Conservation (phyloP, 2,329 filamentous ascomycete genomes). For the Beauveria sp. region DNA sequence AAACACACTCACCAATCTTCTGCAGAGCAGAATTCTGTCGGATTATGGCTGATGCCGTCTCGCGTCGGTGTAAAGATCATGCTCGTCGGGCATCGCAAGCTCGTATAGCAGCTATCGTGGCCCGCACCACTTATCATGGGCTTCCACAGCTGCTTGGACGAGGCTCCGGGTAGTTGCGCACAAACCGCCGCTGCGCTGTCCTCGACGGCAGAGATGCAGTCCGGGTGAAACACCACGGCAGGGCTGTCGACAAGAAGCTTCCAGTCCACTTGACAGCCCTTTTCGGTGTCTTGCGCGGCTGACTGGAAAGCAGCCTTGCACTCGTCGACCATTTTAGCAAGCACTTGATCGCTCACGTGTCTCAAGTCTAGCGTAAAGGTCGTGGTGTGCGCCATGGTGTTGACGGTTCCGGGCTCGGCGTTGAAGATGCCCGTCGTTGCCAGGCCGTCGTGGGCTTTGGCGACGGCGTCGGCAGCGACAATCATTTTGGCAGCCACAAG, state of each 20-base stretch:
- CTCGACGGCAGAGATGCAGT: constrained; percentile 58
- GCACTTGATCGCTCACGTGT: constrained; percentile 43
- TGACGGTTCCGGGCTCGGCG: constrained; percentile 52
- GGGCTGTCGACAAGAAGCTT: constrained; percentile 49
- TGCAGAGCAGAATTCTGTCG: constrained; percentile 27
- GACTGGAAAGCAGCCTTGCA: constrained; percentile 32
- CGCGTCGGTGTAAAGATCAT: constrained; percentile 33
- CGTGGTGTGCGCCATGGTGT: constrained; percentile 59
- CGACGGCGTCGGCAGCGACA: constrained; percentile 21
- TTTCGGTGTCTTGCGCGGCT: constrained; percentile 54
- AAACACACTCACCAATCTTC: constrained; percentile 23
- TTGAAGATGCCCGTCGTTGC: constrained; percentile 25
- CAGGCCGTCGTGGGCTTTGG: constrained; percentile 19
- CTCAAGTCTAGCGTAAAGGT: constrained; percentile 61
- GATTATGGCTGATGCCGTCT: constrained; percentile 30
- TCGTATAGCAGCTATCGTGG: constrained; percentile 31
- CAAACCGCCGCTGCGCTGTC: constrained; percentile 48
- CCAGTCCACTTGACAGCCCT: constrained; percentile 50
- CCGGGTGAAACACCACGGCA: constrained; percentile 55
- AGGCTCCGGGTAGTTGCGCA: constrained; percentile 27
- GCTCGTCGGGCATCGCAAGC: constrained; percentile 24
- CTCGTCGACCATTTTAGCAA: constrained; percentile 35
- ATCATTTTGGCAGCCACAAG: constrained; percentile 29
- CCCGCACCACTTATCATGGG: constrained; percentile 31
- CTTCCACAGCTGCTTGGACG: constrained; percentile 21